Conservation (phyloP, 2,329 filamentous ascomycete genomes). For the Aaosphaeria pasadenensis region DNA sequence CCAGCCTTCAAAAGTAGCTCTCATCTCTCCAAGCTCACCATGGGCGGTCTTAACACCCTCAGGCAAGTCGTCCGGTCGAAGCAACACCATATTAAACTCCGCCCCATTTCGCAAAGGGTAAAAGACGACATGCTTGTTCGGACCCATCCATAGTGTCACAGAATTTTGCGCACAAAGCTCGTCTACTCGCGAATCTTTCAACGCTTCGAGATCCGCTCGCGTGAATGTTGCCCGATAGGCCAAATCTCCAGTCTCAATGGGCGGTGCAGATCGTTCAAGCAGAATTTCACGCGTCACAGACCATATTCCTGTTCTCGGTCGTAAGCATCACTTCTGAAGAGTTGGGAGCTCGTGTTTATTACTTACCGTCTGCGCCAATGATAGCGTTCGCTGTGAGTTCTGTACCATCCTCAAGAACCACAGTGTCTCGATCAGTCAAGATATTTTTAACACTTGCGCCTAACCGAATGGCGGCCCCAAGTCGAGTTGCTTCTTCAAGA, state of each 20-base stretch:
- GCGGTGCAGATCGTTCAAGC: neutral
- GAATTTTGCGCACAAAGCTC: neutral
- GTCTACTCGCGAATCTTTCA: neutral
- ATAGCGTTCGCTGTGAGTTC: neutral
- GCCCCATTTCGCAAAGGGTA: neutral
- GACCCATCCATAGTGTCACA: neutral
- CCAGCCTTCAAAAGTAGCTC: neutral
- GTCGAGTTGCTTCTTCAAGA: neutral
- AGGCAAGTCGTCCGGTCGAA: neutral
- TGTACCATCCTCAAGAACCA: neutral
- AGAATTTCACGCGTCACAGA: neutral
- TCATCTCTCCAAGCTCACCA: neutral
- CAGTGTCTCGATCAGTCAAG: neutral
- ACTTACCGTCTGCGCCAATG: neutral
- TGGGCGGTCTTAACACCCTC: neutral
- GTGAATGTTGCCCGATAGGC: neutral
- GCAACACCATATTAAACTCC: neutral
- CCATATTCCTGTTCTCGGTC: neutral
- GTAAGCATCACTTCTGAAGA: neutral
- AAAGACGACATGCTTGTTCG: neutral
- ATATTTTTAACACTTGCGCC: neutral
- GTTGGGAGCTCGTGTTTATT: neutral
- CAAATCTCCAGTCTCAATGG: neutral
- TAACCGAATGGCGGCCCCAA: neutral
- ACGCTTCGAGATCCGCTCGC: neutral